Conservation (phyloP, 495 filamentous ascomycete species). For the Aspergillus heteromorphus region DNA sequence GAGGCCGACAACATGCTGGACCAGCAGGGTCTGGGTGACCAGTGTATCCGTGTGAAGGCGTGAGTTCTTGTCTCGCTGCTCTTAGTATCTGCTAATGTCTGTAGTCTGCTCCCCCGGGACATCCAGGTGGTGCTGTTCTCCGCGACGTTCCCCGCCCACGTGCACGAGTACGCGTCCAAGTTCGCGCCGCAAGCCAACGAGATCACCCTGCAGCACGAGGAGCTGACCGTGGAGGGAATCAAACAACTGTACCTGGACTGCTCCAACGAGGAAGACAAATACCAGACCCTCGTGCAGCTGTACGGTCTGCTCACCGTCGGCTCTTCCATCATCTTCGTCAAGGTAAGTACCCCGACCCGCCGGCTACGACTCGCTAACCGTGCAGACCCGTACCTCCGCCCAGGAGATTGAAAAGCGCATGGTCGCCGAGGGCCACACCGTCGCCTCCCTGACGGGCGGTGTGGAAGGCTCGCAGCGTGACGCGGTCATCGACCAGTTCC, state of each 20-base stretch:
- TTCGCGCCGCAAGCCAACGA: slow-evolving; percentile 84
- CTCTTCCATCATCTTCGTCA: slow-evolving; percentile 96
- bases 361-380: slow-evolving; percentile 4
- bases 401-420: slow-evolving; percentile 78
- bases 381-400: slow-evolving; percentile 73
- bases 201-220: slow-evolving; percentile 80
- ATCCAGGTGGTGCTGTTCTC: slow-evolving; percentile 91
- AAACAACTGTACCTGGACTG: slow-evolving; percentile 97
- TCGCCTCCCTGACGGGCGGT: slow-evolving; percentile 80
- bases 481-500: slow-evolving; percentile 79
- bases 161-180: slow-evolving; percentile 68
- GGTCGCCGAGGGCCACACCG: slow-evolving; percentile 81
- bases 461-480: slow-evolving; percentile 82
- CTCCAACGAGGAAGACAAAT: slow-evolving; percentile 73
- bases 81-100: slow-evolving; percentile 14
- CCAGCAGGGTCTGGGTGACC: slow-evolving; percentile 88
- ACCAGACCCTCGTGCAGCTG: slow-evolving; percentile 77
- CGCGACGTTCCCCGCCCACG: slow-evolving; percentile 85
- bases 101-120: slow-evolving; percentile 60
- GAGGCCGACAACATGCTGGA: slow-evolving; percentile 97
- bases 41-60: slow-evolving; percentile 84
- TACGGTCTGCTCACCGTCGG: slow-evolving; percentile 94
- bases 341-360: slow-evolving; percentile 46
- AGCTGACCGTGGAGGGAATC: slow-evolving; percentile 94
- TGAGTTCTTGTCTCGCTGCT: slow-evolving; percentile 40